phyloP scores from a whole-genome alignment of 2,329 filamentous ascomycete species.

The Geosmithia flava region DNA sequence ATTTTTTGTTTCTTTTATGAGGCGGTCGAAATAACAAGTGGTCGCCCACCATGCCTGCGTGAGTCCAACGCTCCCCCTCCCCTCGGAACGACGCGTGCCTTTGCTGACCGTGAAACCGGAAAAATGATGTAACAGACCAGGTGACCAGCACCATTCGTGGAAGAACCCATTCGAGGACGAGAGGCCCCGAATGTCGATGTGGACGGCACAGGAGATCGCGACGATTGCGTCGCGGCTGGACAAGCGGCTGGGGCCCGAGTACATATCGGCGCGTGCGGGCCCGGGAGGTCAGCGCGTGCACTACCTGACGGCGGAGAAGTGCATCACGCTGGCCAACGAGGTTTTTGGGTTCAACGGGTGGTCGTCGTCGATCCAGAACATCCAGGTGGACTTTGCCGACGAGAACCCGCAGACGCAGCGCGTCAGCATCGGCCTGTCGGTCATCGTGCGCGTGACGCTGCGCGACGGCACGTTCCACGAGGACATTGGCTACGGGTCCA shows the following conservation, averaged over 20 bases:
- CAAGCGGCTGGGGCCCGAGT: constrained; percentile 91
- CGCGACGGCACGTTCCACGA: constrained; percentile 95
- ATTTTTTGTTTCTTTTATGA: neutral
- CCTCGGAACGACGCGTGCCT: neutral
- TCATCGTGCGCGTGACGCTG: constrained; percentile 81
- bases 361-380: constrained; percentile 90
- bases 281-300: constrained; percentile 78
- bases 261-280: constrained; percentile 77
- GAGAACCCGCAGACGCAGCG: constrained; percentile 67
- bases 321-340: constrained; percentile 87
- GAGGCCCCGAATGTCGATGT: constrained; percentile 58
- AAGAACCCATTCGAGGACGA: constrained; percentile 74
- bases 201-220: constrained; percentile 82
- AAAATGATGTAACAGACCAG: constrained; percentile 35
- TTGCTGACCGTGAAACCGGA: neutral
- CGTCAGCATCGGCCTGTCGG: constrained; percentile 75
- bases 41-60: constrained; percentile 30
- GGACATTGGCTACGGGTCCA: constrained; percentile 93
- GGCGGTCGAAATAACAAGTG: neutral
- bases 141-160: constrained; percentile 47
- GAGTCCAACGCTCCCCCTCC: constrained; percentile 8
- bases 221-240: constrained; percentile 78
- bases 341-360: constrained; percentile 97
- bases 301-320: constrained; percentile 93
- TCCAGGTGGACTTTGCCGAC: constrained; percentile 92